Evolutionary conservation across 768 basidiomycete species (phyloP), one percentile per base, ranked within the genome.

Genomic region (Kwoniella sp.): DNA sequence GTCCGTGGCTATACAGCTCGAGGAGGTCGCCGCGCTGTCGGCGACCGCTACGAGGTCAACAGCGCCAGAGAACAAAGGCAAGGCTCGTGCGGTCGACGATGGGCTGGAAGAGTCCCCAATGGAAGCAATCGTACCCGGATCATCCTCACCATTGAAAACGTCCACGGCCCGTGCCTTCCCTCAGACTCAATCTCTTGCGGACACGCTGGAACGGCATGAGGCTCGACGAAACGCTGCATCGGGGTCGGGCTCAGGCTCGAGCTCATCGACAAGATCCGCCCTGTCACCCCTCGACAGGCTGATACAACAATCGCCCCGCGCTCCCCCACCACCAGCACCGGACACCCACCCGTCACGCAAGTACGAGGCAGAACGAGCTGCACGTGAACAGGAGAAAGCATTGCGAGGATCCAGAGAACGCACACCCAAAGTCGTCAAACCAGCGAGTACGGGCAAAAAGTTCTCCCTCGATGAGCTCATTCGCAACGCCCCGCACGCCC

Each of bases 1-100:
- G 11, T 47, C 67, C 31, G 58, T 62, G 5, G 52, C 65, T 10
- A 66, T 69, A 1, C 70, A 71, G 51, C 37, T 71, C 3, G 70
- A 71, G 47, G 67, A 67, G 40, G 57, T 59, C 4, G 62, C 66
- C 0, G 59, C 63, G 6, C 36, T 53, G 12, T 50, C 47, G 19
- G 45, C 52, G 8, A 15, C 44, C 3, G 31, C 20, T 3, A 12
- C 44, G 14, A 9, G 14, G 7, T 44, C 42, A 19, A 19, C 44
- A 32, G 8, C 29, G 11, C 17, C 44, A 31, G 9, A 10, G 44
- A 17, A 37, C 19, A 44, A 45, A 45, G 34, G 50, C 12, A 43
- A 51, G 28, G 41, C 17, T 14, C 39, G 39, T 31, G 41, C 32
- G 27, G 27, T 40, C 42, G 43, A 39, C 29, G n/a, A n/a, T n/a